These are phyloP conservation scores for Scedosporium apiospermum DNA, from an alignment of 2,329 filamentous ascomycete genomes.

Conservation along the genomic window DNA sequence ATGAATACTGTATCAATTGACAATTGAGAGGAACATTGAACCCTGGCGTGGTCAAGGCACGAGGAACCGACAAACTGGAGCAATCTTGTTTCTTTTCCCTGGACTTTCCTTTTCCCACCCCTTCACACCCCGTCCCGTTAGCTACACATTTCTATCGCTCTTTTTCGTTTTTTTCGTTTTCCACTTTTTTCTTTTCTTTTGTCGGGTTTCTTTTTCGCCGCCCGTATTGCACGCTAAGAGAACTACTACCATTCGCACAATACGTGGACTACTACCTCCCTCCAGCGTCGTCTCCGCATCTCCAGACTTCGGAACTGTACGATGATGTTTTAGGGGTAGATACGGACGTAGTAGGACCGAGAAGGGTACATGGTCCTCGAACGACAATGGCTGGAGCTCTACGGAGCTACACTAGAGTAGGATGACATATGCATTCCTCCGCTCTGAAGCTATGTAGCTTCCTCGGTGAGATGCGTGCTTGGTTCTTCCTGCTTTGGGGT, in stretches of 20 bases:
- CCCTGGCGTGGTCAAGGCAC: background rate
- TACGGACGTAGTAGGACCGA: slow-evolving; percentile 4
- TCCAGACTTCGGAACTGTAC: background rate
- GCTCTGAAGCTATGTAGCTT: background rate
- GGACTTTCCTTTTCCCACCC: background rate
- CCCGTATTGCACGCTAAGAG: background rate
- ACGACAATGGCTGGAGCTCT: background rate
- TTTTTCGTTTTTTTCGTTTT: background rate
- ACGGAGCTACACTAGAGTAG: background rate
- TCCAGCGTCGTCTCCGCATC: background rate
- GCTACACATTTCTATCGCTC: background rate
- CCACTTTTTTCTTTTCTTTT: background rate
- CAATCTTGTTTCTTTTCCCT: background rate
- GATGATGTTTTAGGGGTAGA: background rate
- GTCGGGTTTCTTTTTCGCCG: background rate
- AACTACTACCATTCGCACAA: background rate
- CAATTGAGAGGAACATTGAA: background rate
- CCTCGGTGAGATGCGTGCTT: background rate
- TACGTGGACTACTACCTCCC: background rate
- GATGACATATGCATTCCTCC: background rate
- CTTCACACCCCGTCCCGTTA: background rate
- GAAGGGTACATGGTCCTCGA: background rate
- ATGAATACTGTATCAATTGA: background rate
- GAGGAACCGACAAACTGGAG: slow-evolving; percentile 6
- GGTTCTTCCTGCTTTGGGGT: background rate